Percentiles rank a stretch among this genome's conserved stretches.
These are phyloP conservation scores for Leishmania arabica DNA, from an alignment of 208 protist species.

Conservation along the genomic window DNA sequence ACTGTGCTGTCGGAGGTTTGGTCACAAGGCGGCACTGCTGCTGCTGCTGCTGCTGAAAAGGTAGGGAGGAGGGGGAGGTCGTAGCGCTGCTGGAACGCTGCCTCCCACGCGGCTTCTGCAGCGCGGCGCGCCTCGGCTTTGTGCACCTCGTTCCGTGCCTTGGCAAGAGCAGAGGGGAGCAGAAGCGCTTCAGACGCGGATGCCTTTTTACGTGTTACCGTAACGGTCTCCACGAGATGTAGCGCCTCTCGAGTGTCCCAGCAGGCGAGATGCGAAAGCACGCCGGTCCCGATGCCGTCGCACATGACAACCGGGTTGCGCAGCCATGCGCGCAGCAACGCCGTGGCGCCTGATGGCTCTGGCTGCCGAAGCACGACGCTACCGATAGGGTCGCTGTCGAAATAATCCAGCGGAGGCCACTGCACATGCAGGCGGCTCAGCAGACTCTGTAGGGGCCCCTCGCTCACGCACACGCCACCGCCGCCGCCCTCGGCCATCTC, in stretches of 20 bases:
- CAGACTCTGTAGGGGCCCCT: conserved; percentile 30
- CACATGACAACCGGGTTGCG: conserved; percentile 25
- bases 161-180: conserved; percentile 15
- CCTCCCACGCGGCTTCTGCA: conserved; percentile 22
- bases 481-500: conserved; percentile 21
- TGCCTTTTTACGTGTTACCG: neutral
- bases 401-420: conserved; percentile 19
- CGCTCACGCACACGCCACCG: conserved; percentile 30
- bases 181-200: neutral
- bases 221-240: conserved; percentile 1
- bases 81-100: conserved; percentile 15
- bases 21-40: neutral
- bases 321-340: conserved; percentile 28
- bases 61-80: conserved; percentile 8
- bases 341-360: neutral
- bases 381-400: conserved; percentile 33
- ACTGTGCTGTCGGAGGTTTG: neutral
- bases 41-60: neutral
- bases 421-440: conserved; percentile 24
- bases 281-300: conserved; percentile 12
- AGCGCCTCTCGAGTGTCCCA: conserved; percentile 26
- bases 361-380: conserved; percentile 26
- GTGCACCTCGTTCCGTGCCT: conserved; percentile 7
- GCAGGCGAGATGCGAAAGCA: conserved; percentile 27
- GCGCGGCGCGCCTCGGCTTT: conserved; percentile 16